Conservation (phyloP, 1,284 basidiomycete genomes). For the Trichosporon faecale region DNA sequence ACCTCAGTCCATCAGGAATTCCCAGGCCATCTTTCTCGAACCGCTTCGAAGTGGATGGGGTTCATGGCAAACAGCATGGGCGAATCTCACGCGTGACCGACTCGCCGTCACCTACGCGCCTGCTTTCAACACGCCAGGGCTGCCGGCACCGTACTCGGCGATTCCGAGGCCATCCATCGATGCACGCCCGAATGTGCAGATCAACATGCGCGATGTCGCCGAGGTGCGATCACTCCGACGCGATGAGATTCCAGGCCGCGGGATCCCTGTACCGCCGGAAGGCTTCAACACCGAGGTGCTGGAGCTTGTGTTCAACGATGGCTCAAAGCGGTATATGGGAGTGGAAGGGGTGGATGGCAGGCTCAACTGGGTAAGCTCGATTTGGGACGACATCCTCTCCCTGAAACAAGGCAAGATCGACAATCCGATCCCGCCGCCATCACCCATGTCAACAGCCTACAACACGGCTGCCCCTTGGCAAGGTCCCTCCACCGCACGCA, state of each 20-base stretch:
- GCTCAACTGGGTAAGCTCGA: slow-evolving; percentile 45
- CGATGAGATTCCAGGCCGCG: slow-evolving; percentile 40
- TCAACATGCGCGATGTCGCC: slow-evolving; percentile 42
- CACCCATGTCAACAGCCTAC: background rate
- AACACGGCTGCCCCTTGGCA: background rate
- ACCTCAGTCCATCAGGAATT: background rate
- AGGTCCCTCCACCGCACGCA: slow-evolving; percentile 3
- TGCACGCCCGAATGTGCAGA: slow-evolving; percentile 31
- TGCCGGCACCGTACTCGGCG: slow-evolving; percentile 24
- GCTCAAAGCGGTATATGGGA: slow-evolving; percentile 41
- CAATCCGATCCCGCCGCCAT: slow-evolving; percentile 6
- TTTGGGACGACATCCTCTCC: slow-evolving; percentile 30
- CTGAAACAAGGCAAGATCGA: slow-evolving; percentile 10
- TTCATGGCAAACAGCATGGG: slow-evolving; percentile 45
- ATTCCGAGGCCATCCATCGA: slow-evolving; percentile 31
- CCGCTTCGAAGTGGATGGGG: slow-evolving; percentile 27
- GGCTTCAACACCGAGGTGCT: slow-evolving; percentile 43
- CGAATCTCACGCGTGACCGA: slow-evolving; percentile 25
- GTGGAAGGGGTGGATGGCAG: slow-evolving; percentile 45
- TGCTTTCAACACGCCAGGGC: background rate
- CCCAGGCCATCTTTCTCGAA: slow-evolving; percentile 5
- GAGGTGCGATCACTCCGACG: slow-evolving; percentile 41
- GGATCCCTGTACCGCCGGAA: slow-evolving; percentile 39
- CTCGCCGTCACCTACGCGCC: slow-evolving; percentile 32
- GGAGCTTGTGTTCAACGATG: slow-evolving; percentile 43